Base-by-base conservation (phyloP, 768 basidiomycete genomes). In the Tylopilus intermedius region DNA sequence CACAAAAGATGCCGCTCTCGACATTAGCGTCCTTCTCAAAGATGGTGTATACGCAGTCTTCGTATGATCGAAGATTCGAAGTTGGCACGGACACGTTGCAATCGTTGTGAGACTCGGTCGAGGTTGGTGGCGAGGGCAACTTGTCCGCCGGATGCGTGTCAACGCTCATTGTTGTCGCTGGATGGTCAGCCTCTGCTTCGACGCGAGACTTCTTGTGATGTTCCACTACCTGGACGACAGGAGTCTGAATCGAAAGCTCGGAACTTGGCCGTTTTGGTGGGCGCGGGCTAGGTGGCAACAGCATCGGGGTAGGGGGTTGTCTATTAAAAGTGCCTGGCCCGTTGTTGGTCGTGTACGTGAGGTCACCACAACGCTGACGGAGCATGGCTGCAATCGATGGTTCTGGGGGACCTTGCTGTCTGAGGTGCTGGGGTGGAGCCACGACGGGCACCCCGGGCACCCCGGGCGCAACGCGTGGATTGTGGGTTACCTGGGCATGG, bases 21-120 rank as follows among this genome's bases (percentile, higher is more conserved):
- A 69, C 33, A 33, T 71, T 53, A 22, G 67, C 68, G 32, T 72
- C 69, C 47, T 55, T 55, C 46, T 66, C 69, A 45, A 71, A 73
- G 50, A 70, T 67, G 42, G 65, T 47, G 38, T 64, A 45, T 22
- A 81, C 74, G 24, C 82, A 68, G 10, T 72, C 73, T 49, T 68
- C 68, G 21, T 80, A 61, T 50, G 79, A 74, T 51, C 76, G 74
- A 22, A 69, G 39, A 22, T 67, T 49, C 11, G 53, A 47, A 45
- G 18, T 29, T 5, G 51, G 11, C 15, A 32, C 21, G 9, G 50
- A 47, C 7, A 24, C 14, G 29, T 50, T 48, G 43, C 8, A 32
- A 21, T 58, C 54, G 9, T 37, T 13, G 21, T 24, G 54, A 30
- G 26, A 29, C 35, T 49, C 45, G 7, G 27, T 9, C 11, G 42